These are phyloP conservation scores for Gossypium trilobum DNA, from an alignment of 441 rosid genomes.

Conservation along the genomic window DNA sequence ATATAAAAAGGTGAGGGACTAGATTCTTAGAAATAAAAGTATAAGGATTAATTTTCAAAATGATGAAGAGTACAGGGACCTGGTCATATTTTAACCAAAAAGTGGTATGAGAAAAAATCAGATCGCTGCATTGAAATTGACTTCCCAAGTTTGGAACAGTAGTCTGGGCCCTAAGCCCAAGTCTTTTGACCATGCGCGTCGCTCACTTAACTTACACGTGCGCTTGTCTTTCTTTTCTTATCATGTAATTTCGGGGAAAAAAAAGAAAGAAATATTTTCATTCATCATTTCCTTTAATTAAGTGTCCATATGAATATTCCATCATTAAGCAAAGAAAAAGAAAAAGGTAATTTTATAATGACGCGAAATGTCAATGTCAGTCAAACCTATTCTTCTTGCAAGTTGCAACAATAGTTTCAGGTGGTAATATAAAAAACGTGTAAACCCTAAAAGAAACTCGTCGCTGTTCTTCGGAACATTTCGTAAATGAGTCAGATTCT, in stretches of 20 bases:
- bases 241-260: neutral
- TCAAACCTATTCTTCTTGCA: no score
- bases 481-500: neutral
- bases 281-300: no score
- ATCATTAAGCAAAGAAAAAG: no score
- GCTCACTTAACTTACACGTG: slow-evolving; percentile 6
- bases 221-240: neutral
- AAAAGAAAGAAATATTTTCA: neutral
- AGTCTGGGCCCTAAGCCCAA: neutral
- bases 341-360: no score
- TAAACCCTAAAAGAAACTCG: neutral
- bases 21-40: no score
- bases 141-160: neutral
- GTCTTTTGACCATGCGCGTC: neutral
- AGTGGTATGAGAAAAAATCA: neutral
- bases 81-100: neutral
- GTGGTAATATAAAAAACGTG: neutral
- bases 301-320: neutral
- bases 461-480: no score
- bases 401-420: neutral
- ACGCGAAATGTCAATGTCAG: no score
- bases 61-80: no score
- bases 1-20: no score
- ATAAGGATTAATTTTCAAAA: no score
- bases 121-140: neutral